Evolutionary conservation across 306 rosid genomes (phyloP).

Genomic region (Trifolium pratense): DNA sequence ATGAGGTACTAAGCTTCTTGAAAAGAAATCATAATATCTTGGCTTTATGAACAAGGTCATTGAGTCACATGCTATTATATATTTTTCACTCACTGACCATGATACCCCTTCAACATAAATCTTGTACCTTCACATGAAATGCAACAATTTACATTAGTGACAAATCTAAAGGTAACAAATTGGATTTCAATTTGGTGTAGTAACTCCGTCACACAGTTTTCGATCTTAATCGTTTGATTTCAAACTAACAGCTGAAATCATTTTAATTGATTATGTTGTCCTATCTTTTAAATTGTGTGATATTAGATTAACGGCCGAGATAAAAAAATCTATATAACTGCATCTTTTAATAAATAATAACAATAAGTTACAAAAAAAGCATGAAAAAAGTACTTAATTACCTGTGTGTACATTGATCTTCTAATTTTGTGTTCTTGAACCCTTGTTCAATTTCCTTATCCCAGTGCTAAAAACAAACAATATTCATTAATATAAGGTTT

Average conservation of each 20-base stretch:
- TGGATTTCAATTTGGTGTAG: neutral
- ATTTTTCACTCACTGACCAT: slow-evolving; percentile 9
- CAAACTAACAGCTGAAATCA: too few species aligned
- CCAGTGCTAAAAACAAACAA: slow-evolving; percentile 50
- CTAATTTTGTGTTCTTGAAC: slow-evolving; percentile 47
- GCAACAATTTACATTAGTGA: neutral
- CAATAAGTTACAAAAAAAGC: neutral
- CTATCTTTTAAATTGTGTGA: too few species aligned
- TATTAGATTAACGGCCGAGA: neutral
- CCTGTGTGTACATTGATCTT: slow-evolving; percentile 59
- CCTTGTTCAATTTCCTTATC: neutral
- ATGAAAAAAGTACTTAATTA: neutral
- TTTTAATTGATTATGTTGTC: too few species aligned
- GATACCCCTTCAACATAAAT: slow-evolving; percentile 3
- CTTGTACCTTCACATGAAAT: slow-evolving; percentile 50
- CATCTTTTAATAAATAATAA: neutral
- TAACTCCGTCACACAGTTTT: neutral
- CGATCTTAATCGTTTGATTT: neutral
- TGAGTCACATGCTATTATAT: slow-evolving; percentile 20
- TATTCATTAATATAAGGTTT: neutral
- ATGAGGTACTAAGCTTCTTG: slow-evolving; percentile 12
- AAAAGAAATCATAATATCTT: neutral
- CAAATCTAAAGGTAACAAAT: neutral
- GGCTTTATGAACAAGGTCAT: slow-evolving; percentile 18
- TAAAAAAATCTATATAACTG: too few species aligned